Base-by-base conservation (phyloP, 1,284 basidiomycete genomes). In the Violaceomyces palustris region DNA sequence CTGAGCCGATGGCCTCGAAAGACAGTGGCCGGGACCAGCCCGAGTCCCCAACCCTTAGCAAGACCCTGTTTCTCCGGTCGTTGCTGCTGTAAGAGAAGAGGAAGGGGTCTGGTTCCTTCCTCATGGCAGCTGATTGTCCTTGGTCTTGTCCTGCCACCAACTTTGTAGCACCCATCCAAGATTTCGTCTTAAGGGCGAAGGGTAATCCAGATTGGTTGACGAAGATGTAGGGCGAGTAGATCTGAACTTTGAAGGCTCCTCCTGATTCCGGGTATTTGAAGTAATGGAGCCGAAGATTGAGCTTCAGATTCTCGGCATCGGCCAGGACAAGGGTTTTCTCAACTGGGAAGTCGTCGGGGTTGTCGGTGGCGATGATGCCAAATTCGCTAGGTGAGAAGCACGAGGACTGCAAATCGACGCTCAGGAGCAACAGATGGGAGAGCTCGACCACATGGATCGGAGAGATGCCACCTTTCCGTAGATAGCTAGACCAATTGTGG, bases 351-450 rank as follows among this genome's bases (percentile, higher is more conserved):
- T 94, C 91, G 17, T 92, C 88, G 45, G 87, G 83, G 33, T 85
- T 86, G 69, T 96, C 90, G 5, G 88, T 90, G 61, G 92, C 94
- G 76, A 98, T 93, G 74, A 98, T 97, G 2, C 90, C 86, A 65
- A 97, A 98, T 57, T 98, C 93, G 73, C 90, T 93, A n/a, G 90
- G 86, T 64, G 87, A 87, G 79, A 89, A 92, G n/a, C 83, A 88
- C 86, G 64, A 45, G 26, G 64, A 59, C 74, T 97, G 86, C 3
- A 94, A 80, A 37, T 87, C 82, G 23, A 97, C 80, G 61, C 90
- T 97, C 27, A 98, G 79, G n/a, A 98, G 76, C 25, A 98, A 81
- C 44, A 98, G 78, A 74, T 98, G 94, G n/a, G 82, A 82, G 2
- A 97, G 78, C 71, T 97, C 91, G 23, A 97, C 90, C 1, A 92